Evolutionary conservation across 768 basidiomycete genomes (phyloP).

Genomic region (Butyriboletus loyo): DNA sequence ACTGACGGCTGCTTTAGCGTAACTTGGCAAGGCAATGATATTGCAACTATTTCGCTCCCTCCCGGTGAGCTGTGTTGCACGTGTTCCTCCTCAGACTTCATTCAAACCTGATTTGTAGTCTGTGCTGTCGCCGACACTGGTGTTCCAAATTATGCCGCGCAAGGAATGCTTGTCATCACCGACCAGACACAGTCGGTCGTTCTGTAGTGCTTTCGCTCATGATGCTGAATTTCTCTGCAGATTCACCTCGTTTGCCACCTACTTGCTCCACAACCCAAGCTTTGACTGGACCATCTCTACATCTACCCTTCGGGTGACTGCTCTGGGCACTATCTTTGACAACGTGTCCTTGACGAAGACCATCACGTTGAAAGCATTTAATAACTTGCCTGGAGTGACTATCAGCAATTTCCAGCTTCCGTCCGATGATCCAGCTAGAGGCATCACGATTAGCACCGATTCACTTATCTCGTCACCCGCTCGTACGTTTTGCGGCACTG

Average conservation of each 20-base stretch:
- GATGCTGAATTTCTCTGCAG: conserved; percentile 24
- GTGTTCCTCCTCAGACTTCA: not conserved
- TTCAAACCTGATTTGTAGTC: conserved; percentile 35
- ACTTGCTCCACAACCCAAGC: conserved; percentile 57
- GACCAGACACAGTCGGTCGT: conserved; percentile 45
- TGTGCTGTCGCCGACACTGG: conserved; percentile 67
- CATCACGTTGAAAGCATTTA: conserved; percentile 66
- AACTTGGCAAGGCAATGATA: conserved; percentile 58
- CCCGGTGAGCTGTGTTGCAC: conserved; percentile 37
- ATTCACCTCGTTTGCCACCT: conserved; percentile 66
- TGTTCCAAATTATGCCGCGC: conserved; percentile 58
- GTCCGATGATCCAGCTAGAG: conserved; percentile 62
- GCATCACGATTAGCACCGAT: conserved; percentile 69
- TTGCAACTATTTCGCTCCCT: conserved; percentile 63
- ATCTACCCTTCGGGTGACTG: conserved; percentile 55
- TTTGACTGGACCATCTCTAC: conserved; percentile 75
- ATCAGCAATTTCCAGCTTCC: conserved; percentile 72
- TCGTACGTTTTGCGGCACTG: conserved; percentile 42
- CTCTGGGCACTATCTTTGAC: conserved; percentile 69
- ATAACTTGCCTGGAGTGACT: conserved; percentile 64
- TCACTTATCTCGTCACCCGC: conserved; percentile 62
- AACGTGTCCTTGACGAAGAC: conserved; percentile 59
- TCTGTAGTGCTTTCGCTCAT: not conserved
- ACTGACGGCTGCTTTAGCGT: conserved; percentile 39
- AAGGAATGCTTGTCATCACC: conserved; percentile 53